A percentile compares a stretch with the other conserved stretches of the same genome.
Evolutionary conservation across 2,329 filamentous ascomycete species (phyloP).

Genomic region (Colletotrichum truncatum): DNA sequence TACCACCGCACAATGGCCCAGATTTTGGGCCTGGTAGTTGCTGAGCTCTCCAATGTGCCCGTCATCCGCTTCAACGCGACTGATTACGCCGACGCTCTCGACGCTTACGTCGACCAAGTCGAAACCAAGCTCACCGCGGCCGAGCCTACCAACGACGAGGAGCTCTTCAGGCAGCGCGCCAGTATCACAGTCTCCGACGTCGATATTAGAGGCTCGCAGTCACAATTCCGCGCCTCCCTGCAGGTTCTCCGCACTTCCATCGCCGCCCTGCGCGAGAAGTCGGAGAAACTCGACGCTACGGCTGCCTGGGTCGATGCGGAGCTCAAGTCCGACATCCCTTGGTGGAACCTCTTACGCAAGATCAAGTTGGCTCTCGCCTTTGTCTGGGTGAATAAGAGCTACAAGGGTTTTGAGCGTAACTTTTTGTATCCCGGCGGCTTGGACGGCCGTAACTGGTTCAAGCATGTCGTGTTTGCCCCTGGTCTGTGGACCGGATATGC

Average conservation of each 20-base stretch:
- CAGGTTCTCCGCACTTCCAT: conserved; percentile 48
- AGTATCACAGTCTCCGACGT: conserved; percentile 28
- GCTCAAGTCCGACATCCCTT: conserved; percentile 67
- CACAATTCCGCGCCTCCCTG: conserved; percentile 51
- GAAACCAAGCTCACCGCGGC: conserved; percentile 55
- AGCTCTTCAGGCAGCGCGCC: conserved; percentile 36
- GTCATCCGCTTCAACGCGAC: conserved; percentile 72
- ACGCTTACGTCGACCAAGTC: conserved; percentile 59
- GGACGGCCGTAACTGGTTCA: conserved; percentile 87
- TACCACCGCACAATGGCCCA: conserved; percentile 76
- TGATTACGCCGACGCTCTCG: conserved; percentile 69
- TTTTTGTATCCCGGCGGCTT: conserved; percentile 82
- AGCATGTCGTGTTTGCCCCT: conserved; percentile 93
- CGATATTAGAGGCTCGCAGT: conserved; percentile 43
- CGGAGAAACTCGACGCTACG: conserved; percentile 54
- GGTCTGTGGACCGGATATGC: conserved; percentile 92
- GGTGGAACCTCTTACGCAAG: conserved; percentile 81
- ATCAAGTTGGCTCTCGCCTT: conserved; percentile 71
- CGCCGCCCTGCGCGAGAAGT: conserved; percentile 46
- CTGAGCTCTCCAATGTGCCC: conserved; percentile 68
- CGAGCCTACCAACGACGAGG: conserved; percentile 37
- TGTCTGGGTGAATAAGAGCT: conserved; percentile 76
- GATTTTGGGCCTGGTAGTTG: conserved; percentile 69
- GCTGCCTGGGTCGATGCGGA: conserved; percentile 54
- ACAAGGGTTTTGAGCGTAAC: conserved; percentile 83